phyloP scores from a whole-genome alignment of 129 eudicot genomes.

The Saussurea involucrata region DNA sequence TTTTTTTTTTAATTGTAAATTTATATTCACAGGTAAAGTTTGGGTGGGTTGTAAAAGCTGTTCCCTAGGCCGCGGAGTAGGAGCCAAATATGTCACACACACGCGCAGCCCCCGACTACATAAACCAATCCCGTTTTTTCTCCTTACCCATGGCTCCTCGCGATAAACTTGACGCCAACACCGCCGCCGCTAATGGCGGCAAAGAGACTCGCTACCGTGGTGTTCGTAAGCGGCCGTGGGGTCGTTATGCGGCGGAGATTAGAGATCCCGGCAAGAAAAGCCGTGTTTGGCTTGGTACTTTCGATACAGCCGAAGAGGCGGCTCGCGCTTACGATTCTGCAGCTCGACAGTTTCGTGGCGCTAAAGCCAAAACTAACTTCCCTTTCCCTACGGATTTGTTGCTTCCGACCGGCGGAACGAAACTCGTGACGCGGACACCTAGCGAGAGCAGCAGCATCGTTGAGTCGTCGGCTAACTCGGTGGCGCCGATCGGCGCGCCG shows the following conservation, averaged over 20 bases:
- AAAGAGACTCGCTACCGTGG: slow-evolving; percentile 20
- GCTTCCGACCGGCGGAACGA: background rate
- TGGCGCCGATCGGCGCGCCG: background rate
- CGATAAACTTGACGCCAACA: slow-evolving; percentile 9
- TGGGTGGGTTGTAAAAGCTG: slow-evolving; percentile 26
- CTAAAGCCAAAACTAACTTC: slow-evolving; percentile 52
- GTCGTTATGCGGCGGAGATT: slow-evolving; percentile 36
- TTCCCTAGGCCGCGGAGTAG: slow-evolving; percentile 32
- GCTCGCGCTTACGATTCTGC: slow-evolving; percentile 52
- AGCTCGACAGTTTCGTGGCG: slow-evolving; percentile 51
- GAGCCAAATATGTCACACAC: slow-evolving; percentile 32
- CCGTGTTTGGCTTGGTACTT: slow-evolving; percentile 40
- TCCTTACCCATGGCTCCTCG: slow-evolving; percentile 18
- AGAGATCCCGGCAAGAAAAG: slow-evolving; percentile 31
- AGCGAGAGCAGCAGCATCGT: slow-evolving; percentile 35
- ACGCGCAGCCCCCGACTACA: slow-evolving; percentile 8
- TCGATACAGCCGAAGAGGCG: slow-evolving; percentile 44
- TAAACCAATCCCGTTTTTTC: slow-evolving; percentile 12
- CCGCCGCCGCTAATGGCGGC: slow-evolving; percentile 6
- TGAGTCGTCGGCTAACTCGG: slow-evolving; percentile 6
- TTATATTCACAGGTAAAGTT: slow-evolving; percentile 20
- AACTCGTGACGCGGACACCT: slow-evolving; percentile 21
- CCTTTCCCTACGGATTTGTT: slow-evolving; percentile 22
- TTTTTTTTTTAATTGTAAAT: background rate
- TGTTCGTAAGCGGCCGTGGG: slow-evolving; percentile 31